A percentile compares a stretch with the other conserved stretches of the same genome.
Conservation (phyloP, 1,284 basidiomycete genomes). For the Uromyces viciae-fabae region DNA sequence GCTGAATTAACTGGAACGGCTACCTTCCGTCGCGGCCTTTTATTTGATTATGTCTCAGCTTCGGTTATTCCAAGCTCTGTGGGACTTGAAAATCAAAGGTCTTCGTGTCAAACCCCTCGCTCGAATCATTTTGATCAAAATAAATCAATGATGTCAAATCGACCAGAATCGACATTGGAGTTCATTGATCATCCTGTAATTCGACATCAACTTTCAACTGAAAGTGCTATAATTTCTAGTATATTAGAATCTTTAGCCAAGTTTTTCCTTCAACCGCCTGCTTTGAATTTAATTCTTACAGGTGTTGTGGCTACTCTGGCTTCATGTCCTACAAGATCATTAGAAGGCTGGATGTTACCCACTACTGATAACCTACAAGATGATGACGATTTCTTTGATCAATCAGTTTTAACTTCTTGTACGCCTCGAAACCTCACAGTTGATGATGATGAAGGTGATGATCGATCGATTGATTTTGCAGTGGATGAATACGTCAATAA, state of each 20-base stretch:
- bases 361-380: not conserved
- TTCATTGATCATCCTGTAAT: conserved; percentile 40
- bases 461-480: conserved; percentile 70
- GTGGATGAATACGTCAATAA: conserved; percentile 63
- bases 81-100: not conserved
- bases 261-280: conserved; percentile 52
- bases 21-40: conserved; percentile 39
- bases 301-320: conserved; percentile 49
- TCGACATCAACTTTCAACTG: conserved; percentile 46
- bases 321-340: conserved; percentile 49
- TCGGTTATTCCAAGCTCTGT: conserved; percentile 23
- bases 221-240: conserved; percentile 49
- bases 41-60: conserved; percentile 38
- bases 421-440: conserved; percentile 25
- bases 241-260: conserved; percentile 47
- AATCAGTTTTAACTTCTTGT: conserved; percentile 7
- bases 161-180: conserved; percentile 23
- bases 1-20: conserved; percentile 38
- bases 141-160: not conserved
- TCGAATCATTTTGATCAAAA: not conserved
- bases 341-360: conserved; percentile 51
- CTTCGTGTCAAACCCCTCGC: not conserved
- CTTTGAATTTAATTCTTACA: conserved; percentile 51
- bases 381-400: conserved; percentile 12
- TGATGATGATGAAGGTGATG: conserved; percentile 63